A percentile compares a stretch with the other conserved stretches of the same genome.
These are phyloP conservation scores for Colletotrichum caudatum DNA, from an alignment of 2,329 filamentous ascomycete species.

Conservation along the genomic window DNA sequence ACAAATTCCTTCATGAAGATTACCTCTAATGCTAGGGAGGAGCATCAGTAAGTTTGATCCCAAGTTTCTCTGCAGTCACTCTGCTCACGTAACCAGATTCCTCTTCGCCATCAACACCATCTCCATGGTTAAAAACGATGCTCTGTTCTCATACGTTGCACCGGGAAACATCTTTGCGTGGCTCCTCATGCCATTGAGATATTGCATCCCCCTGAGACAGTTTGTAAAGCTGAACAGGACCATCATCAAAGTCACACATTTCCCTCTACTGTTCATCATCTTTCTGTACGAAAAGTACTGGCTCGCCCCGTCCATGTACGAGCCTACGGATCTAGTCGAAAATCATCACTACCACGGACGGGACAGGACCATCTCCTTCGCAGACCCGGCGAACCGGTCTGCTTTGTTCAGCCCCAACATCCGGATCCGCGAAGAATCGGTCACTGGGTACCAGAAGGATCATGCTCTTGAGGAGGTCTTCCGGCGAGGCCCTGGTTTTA, in stretches of 20 bases:
- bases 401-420: conserved; percentile 80
- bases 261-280: conserved; percentile 87
- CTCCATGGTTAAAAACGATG: conserved; percentile 98
- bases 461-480: conserved; percentile 93
- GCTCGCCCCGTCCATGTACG: conserved; percentile 80
- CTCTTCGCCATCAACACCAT: conserved; percentile 97
- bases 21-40: conserved; percentile 91
- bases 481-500: conserved; percentile 75
- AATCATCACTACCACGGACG: conserved; percentile 67
- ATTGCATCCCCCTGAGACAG: conserved; percentile 80
- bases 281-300: conserved; percentile 88
- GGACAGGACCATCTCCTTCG: conserved; percentile 66
- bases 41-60: conserved; percentile 72
- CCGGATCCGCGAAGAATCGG: conserved; percentile 84
- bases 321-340: conserved; percentile 88
- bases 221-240: conserved; percentile 91
- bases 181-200: conserved; percentile 86
- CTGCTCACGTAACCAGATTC: conserved; percentile 63
- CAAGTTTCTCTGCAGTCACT: no score
- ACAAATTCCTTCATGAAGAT: conserved; percentile 97
- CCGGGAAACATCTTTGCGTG: conserved; percentile 93
- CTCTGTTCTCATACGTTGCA: conserved; percentile 92
- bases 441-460: conserved; percentile 90
- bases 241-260: conserved; percentile 91
- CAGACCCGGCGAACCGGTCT: conserved; percentile 65